phyloP scores from a whole-genome alignment of 345 rosid genomes.

The Pelargonium nanum region DNA sequence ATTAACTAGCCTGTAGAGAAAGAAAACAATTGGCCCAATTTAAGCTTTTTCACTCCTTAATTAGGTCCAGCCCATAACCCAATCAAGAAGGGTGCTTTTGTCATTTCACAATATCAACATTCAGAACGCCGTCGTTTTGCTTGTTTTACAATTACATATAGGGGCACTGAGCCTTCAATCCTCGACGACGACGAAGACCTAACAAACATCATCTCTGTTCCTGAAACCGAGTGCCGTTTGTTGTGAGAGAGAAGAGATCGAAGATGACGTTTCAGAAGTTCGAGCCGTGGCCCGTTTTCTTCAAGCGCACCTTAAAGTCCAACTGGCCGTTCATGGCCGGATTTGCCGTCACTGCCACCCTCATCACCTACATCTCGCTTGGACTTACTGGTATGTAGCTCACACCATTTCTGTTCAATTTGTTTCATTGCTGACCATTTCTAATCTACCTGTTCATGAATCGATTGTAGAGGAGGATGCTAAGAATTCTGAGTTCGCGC shows the following conservation, averaged over 20 bases:
- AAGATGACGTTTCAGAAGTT: conserved; percentile 6
- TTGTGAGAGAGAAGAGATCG: background rate
- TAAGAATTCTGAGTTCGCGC: conserved; percentile 7
- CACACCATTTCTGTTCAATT: background rate
- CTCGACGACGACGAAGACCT: too few relatives aligned
- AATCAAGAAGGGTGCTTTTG: too few relatives aligned
- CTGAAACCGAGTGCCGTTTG: too few relatives aligned
- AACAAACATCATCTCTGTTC: too few relatives aligned
- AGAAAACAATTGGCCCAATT: too few relatives aligned
- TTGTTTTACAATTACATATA: too few relatives aligned
- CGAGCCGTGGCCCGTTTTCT: conserved; percentile 14
- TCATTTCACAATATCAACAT: too few relatives aligned
- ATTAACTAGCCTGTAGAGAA: too few relatives aligned
- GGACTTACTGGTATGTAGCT: conserved; percentile 3
- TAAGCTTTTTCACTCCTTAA: too few relatives aligned
- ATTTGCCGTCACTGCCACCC: conserved; percentile 6
- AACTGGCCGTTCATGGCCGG: conserved; percentile 14
- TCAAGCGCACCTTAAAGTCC: conserved; percentile 3
- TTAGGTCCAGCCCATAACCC: too few relatives aligned
- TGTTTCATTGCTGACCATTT: background rate
- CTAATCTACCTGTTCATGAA: background rate
- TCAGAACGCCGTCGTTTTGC: too few relatives aligned
- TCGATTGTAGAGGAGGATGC: conserved; percentile 10
- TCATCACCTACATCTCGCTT: conserved; percentile 9
- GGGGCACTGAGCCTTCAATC: too few relatives aligned